Conservation (phyloP, 2,329 filamentous ascomycete species). For the Hymenoscyphus salicellus region DNA sequence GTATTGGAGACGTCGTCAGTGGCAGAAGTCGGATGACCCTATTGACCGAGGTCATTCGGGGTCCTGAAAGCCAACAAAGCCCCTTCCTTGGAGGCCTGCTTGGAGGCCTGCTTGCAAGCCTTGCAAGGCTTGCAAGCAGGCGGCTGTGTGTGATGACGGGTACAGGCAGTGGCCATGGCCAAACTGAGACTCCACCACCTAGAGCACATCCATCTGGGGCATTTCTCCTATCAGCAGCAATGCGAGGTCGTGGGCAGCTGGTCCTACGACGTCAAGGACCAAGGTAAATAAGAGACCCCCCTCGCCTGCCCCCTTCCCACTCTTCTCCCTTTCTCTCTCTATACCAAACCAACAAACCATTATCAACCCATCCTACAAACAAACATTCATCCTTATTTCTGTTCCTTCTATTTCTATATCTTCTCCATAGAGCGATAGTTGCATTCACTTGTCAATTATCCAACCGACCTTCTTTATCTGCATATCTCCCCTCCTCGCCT, state of each 20-base stretch:
- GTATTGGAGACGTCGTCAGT: background rate
- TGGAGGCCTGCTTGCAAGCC: no score
- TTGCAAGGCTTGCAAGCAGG: background rate
- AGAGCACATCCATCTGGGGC: background rate
- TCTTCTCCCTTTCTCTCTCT: background rate
- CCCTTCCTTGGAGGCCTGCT: no score
- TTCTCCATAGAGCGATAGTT: constrained; percentile 19
- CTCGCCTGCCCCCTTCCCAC: background rate
- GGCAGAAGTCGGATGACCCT: constrained; percentile 4
- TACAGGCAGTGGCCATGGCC: background rate
- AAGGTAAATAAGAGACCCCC: constrained; percentile 4
- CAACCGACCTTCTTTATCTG: constrained; percentile 21
- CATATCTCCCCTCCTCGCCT: constrained; percentile 19
- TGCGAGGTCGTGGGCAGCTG: background rate
- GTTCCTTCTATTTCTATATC: background rate
- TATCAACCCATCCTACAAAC: background rate
- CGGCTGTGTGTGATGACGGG: constrained; percentile 3
- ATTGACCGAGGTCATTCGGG: background rate
- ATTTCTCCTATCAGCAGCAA: background rate
- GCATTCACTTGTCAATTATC: constrained; percentile 26
- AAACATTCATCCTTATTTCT: constrained; percentile 4
- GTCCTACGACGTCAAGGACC: background rate
- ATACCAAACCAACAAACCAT: background rate
- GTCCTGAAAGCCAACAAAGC: background rate
- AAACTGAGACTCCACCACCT: background rate